phyloP scores from a whole-genome alignment of 257 asterid species.

The Jasminum sambac region DNA sequence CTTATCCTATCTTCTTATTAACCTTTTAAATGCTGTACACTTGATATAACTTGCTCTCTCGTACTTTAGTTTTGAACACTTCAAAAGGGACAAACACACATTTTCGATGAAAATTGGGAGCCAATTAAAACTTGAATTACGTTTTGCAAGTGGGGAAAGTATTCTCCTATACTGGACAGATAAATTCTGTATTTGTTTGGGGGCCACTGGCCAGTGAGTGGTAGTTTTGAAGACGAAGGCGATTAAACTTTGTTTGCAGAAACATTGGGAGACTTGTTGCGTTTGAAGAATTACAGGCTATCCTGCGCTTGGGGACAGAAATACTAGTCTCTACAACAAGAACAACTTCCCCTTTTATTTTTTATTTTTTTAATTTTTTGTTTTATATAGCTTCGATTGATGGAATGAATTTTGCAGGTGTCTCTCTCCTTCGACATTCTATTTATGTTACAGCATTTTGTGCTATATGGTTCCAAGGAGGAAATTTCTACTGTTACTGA shows the following conservation, averaged over 20 bases:
- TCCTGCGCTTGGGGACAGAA: not conserved
- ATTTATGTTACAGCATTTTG: constrained; percentile 80
- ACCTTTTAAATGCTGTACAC: not conserved
- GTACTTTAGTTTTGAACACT: not conserved
- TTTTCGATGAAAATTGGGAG: not conserved
- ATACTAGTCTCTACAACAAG: not conserved
- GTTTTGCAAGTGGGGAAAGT: not conserved
- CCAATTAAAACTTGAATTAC: not conserved
- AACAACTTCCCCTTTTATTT: not conserved
- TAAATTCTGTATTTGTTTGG: not conserved
- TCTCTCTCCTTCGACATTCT: constrained; percentile 74
- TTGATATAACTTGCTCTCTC: not conserved
- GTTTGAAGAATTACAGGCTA: not conserved
- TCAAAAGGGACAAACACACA: not conserved
- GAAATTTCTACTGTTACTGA: constrained; percentile 25
- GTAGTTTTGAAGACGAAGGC: not conserved
- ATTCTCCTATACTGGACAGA: not conserved
- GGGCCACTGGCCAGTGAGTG: too few species aligned
- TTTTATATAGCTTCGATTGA: too few species aligned
- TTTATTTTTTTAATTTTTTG: too few species aligned
- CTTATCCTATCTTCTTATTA: not conserved
- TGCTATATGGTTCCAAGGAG: constrained; percentile 56
- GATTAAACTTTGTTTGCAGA: not conserved
- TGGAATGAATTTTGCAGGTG: constrained; percentile 46
- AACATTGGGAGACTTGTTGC: not conserved